These are phyloP conservation scores for Botryotinia calthae DNA, from an alignment of 2,329 filamentous ascomycete species.

Conservation along the genomic window DNA sequence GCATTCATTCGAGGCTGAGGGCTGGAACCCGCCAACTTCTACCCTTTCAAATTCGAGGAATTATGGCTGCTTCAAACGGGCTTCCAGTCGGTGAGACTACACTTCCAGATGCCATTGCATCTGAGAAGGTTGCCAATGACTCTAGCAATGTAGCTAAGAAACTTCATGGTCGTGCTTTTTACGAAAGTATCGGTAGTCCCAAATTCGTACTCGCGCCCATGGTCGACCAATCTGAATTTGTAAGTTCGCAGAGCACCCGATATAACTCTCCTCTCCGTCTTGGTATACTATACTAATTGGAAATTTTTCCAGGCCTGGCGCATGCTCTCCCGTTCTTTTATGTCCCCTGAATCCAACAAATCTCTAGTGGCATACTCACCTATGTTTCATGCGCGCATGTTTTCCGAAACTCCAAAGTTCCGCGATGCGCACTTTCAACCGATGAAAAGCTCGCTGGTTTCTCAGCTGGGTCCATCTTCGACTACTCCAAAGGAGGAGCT, in stretches of 20 bases:
- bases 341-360: conserved; percentile 62
- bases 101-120: not conserved
- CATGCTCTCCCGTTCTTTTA: conserved; percentile 90
- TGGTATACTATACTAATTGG: conserved; percentile 15
- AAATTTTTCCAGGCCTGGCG: conserved; percentile 74
- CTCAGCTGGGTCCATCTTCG: conserved; percentile 24
- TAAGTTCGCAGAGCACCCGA: conserved; percentile 47
- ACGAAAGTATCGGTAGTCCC: conserved; percentile 89
- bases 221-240: conserved; percentile 98
- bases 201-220: conserved; percentile 92
- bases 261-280: not conserved
- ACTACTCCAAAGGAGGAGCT: conserved; percentile 39
- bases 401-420: conserved; percentile 72
- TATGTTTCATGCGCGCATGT: conserved; percentile 93
- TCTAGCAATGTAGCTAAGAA: conserved; percentile 46
- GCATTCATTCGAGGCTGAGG: conserved; percentile 30
- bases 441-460: conserved; percentile 39
- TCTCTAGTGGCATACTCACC: conserved; percentile 84
- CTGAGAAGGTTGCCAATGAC: conserved; percentile 14
- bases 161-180: conserved; percentile 83
- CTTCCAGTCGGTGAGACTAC: conserved; percentile 21
- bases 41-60: conserved; percentile 20
- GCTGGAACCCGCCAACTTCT: conserved; percentile 35
- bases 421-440: conserved; percentile 77
- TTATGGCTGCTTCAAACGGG: conserved; percentile 28